Evolutionary conservation across 1,139 yeast species (phyloP), one percentile per base, ranked within the genome.

Genomic region (Candida albicans): DNA sequence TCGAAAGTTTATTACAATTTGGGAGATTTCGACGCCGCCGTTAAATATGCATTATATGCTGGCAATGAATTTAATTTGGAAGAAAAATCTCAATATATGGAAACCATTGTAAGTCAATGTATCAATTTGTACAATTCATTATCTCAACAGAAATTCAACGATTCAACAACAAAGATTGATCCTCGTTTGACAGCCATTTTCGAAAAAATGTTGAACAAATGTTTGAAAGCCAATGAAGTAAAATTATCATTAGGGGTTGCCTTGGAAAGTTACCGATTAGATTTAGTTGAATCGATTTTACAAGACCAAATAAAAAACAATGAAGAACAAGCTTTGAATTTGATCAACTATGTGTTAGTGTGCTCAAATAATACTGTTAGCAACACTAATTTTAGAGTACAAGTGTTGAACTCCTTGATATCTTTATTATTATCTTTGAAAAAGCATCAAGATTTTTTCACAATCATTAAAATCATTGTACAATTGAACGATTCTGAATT

Each of bases 1-100:
- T 89, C 98, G 26, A 93, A 93, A 66, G 96, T 93, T 13, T 95
- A 93, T 70, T 95, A 90, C 65, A 91, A 95, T 62, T 76, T 93
- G 57, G 98, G 98, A 37, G 99, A 93, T 62, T 90, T 87, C 58
- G 96, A 88, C 52, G 80, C 95, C 5, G 87, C 96, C 10, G 96
- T 93, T 52, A 85, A 81, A 61, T 93, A 84, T 64, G 93, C 96
- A 2, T 77, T 93, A 41, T 84, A 81, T 37, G 95, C 99, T 10
- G 96, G 90, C 25, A 78, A 82, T 33, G 82, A 79, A 56, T 89
- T 95, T 60, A 80, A 91, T 64, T 72, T 90, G 43, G 87, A 84
- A 53, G 79, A 73, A 50, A 76, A 79, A 52, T 78, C 90, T n/a
- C 96, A 91, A 68, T 93, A 81, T 64, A 87, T 86, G 48, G 96